Base-by-base conservation (phyloP, 2,329 filamentous ascomycete species). In the Stemphylium lycopersici region DNA sequence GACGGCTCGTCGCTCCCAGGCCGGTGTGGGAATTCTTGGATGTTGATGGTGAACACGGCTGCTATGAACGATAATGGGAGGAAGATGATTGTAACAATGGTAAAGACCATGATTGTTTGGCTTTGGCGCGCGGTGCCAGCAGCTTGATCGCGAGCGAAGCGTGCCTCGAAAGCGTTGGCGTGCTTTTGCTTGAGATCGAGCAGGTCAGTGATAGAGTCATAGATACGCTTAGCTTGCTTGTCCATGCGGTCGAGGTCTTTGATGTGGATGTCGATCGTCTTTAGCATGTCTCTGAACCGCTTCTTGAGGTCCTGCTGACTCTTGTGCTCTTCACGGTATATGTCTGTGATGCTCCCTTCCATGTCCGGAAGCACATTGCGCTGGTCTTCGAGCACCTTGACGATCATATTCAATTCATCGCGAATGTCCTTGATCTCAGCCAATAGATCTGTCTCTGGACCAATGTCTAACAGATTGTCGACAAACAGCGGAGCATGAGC, bases 141-240 rank as follows among this genome's bases (percentile, higher is more conserved):
- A 0, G 86, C 86, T 68, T 87, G 85, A 44, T 87, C 83, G 15
- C 82, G 77, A 0, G 83, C 81, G 47, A 83, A 87, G 2, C 85
- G 81, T 1, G 86, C 86, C 66, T 89, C 86, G 41, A 87, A 83
- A 0, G 84, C 85, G 71, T 88, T 89, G 59, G 85, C 85, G 53
- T 89, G 85, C 69, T 88, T 88, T 63, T 89, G 86, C 64, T 89
- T 89, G 1, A 88, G 78, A 59, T 89, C 86, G 0, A 89, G 80
- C 4, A 89, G 74, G 60, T 88, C 83, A 0, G 83, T 86, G 39
- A 88, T 80, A 52, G 80, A 83, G 38, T 80, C 75, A 65, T 87
- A 87, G 56, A 87, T 83, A 18, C 81, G 79, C 52, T 82, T 78
- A 0, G 86, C 85, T 68, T 87, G 85, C 45, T 81, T 80, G 63